Evolutionary conservation across 257 asterid species (phyloP).

Genomic region (Nicotiana paniculata): DNA sequence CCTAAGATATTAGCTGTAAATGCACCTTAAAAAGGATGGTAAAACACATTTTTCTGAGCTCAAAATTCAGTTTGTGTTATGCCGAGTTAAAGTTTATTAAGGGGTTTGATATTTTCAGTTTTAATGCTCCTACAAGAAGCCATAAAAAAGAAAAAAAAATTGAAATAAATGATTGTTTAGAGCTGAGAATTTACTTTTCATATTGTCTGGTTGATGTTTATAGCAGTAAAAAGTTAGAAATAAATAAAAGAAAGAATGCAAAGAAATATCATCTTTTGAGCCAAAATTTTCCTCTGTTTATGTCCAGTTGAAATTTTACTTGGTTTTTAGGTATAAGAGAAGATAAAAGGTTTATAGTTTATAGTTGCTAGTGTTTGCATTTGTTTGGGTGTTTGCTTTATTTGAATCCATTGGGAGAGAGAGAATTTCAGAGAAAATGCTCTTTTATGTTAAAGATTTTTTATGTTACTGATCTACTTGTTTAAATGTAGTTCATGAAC

Average conservation of each 20-base stretch:
- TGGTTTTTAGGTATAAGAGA: neutral
- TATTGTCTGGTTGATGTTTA: neutral
- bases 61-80: neutral
- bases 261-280: neutral
- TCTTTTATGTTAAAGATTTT: neutral
- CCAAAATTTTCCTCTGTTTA: neutral
- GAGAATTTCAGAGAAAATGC: neutral
- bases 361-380: neutral
- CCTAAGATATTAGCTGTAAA: no score
- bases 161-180: neutral
- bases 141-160: neutral
- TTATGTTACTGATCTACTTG: neutral
- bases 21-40: neutral
- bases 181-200: neutral
- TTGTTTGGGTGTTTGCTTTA: no score
- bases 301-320: neutral
- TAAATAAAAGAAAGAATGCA: neutral
- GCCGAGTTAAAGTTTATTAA: neutral
- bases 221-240: neutral
- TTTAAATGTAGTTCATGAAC: constrained; percentile 72
- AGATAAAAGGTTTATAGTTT: neutral
- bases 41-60: neutral
- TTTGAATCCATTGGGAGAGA: no score
- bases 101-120: neutral
- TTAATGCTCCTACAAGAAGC: neutral